Evolutionary conservation across 202 grass and related monocot genomes (phyloP).

Genomic region (Bolboschoenoplectus hybrid): DNA sequence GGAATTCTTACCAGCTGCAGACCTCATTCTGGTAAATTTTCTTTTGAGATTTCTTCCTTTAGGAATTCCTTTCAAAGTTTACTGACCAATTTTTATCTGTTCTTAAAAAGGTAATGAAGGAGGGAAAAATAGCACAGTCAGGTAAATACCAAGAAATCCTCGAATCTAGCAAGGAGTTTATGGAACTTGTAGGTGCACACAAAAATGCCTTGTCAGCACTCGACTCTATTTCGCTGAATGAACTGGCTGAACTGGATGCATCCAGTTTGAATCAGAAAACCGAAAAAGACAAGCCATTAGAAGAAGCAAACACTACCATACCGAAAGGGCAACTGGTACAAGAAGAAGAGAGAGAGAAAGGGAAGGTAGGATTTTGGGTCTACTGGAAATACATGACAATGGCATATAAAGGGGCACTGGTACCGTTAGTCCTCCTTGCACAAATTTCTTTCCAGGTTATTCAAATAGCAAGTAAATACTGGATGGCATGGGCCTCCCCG

Average conservation of each 20-base stretch:
- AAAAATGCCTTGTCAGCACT: conserved; percentile 61
- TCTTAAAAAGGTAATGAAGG: conserved; percentile 65
- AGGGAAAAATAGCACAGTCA: conserved; percentile 66
- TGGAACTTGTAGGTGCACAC: conserved; percentile 80
- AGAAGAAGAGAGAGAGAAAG: conserved; percentile 92
- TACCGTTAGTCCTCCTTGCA: conserved; percentile 62
- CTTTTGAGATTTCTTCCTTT: conserved; percentile 2
- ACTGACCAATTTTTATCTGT: conserved; percentile 17
- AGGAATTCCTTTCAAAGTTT: neutral
- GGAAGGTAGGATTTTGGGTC: conserved; percentile 73
- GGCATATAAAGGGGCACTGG: conserved; percentile 67
- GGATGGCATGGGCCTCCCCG: conserved; percentile 85
- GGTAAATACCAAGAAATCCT: conserved; percentile 72
- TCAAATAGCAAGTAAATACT: conserved; percentile 82
- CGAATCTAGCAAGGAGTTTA: conserved; percentile 67
- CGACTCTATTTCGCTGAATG: conserved; percentile 32
- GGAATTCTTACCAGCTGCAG: conserved; percentile 68
- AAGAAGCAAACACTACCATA: conserved; percentile 30
- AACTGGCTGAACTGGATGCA: conserved; percentile 7
- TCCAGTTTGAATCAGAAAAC: conserved; percentile 34
- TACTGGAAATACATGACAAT: conserved; percentile 85
- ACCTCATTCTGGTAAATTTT: conserved; percentile 73
- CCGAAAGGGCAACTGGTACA: conserved; percentile 71
- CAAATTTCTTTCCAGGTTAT: conserved; percentile 75
- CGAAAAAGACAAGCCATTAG: conserved; percentile 42